A percentile compares a stretch with the other conserved stretches of the same genome.
Conservation (phyloP, 1,139 yeast species). For the Petasospora rhodanensis region DNA sequence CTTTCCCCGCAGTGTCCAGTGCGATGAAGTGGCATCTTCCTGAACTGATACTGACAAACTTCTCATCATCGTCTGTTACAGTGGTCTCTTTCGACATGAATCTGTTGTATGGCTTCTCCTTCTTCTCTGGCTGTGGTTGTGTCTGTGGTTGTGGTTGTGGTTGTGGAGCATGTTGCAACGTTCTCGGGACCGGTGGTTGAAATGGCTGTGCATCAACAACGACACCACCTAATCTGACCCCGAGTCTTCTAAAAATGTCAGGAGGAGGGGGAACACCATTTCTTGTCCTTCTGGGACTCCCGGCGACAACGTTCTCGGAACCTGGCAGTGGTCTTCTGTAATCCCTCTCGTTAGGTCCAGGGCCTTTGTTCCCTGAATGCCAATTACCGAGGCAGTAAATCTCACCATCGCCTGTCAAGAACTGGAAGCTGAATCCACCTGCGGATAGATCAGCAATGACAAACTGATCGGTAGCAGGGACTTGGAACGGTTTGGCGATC, state of each 20-base stretch:
- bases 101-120: too few relatives aligned
- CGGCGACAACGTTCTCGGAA: too few relatives aligned
- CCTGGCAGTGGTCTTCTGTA: too few relatives aligned
- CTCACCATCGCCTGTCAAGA: conserved; percentile 51
- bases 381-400: conserved; percentile 54
- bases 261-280: background rate
- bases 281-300: too few relatives aligned
- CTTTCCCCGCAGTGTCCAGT: conserved; percentile 43
- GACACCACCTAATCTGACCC: too few relatives aligned
- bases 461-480: conserved; percentile 31
- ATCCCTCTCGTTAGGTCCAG: conserved; percentile 31
- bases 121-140: too few relatives aligned
- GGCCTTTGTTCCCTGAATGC: conserved; percentile 38
- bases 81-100: conserved; percentile 11
- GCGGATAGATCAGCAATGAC: conserved; percentile 51
- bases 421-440: conserved; percentile 65
- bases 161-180: too few relatives aligned
- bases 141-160: too few relatives aligned
- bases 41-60: conserved; percentile 49
- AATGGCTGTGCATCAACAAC: too few relatives aligned
- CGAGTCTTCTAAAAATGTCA: too few relatives aligned
- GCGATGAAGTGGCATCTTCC: conserved; percentile 69
- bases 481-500: conserved; percentile 41
- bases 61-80: conserved; percentile 18
- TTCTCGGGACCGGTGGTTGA: too few relatives aligned